These are phyloP conservation scores for Talaromyces pinophilus DNA, from an alignment of 2,329 filamentous ascomycete genomes.

Conservation along the genomic window DNA sequence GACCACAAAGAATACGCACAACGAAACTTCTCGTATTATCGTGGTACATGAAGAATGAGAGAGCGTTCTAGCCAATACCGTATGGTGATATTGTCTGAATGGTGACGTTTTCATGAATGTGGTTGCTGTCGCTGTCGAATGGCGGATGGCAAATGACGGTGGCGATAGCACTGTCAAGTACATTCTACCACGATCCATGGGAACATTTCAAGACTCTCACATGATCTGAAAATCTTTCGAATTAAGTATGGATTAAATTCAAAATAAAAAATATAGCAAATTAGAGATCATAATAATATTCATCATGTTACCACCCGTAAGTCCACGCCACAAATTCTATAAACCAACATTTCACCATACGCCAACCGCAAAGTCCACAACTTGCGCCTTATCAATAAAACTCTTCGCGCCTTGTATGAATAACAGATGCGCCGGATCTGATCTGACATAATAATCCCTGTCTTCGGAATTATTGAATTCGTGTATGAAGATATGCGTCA, in stretches of 20 bases:
- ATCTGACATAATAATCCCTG: constrained; percentile 66
- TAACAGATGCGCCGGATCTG: constrained; percentile 63
- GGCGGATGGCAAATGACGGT: not conserved
- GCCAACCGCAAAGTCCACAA: constrained; percentile 37
- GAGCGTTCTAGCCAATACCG: not conserved
- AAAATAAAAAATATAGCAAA: not conserved
- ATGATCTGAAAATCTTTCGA: not conserved
- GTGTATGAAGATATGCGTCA: constrained; percentile 69
- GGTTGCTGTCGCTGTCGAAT: not conserved
- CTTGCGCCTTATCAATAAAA: constrained; percentile 38
- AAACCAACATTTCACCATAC: not conserved
- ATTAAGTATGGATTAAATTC: not conserved
- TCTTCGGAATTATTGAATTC: constrained; percentile 66
- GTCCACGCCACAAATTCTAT: not conserved
- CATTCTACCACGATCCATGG: not conserved
- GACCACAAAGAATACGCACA: not conserved
- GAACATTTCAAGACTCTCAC: not conserved
- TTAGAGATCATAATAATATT: not conserved
- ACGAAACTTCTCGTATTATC: not conserved
- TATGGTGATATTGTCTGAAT: not conserved
- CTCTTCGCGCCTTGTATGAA: constrained; percentile 53
- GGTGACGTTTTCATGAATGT: not conserved
- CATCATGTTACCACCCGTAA: too few species aligned
- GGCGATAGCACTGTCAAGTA: not conserved
- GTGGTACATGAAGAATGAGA: not conserved